These are phyloP conservation scores for Calonectria pseudoturangicola DNA, from an alignment of 2,329 filamentous ascomycete species.

Conservation along the genomic window DNA sequence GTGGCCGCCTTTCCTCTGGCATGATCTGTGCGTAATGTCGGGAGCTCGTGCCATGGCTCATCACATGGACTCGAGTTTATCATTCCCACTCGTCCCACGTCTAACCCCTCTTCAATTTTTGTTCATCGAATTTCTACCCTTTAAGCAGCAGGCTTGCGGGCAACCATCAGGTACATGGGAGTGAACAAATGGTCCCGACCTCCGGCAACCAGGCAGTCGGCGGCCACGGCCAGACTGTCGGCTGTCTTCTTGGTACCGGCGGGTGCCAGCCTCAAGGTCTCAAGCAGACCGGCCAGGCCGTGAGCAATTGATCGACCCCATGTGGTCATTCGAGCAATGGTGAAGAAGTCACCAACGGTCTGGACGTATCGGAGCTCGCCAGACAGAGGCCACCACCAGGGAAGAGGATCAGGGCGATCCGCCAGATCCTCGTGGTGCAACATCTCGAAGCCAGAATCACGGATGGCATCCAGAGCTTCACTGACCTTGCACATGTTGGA, in stretches of 20 bases:
- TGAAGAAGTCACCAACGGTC: constrained; percentile 86
- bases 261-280: constrained; percentile 85
- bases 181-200: constrained; percentile 95
- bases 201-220: constrained; percentile 90
- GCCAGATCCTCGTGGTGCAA: constrained; percentile 91
- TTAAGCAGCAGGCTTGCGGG: constrained; percentile 80
- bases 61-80: constrained; percentile 22
- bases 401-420: constrained; percentile 82
- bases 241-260: constrained; percentile 95
- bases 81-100: constrained; percentile 24
- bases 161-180: constrained; percentile 98
- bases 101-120: constrained; percentile 34
- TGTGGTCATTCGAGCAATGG: constrained; percentile 92
- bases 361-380: constrained; percentile 90
- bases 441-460: constrained; percentile 90
- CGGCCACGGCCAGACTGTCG: constrained; percentile 87
- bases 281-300: constrained; percentile 84
- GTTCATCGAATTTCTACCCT: constrained; percentile 20
- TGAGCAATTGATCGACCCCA: constrained; percentile 85
- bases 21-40: constrained; percentile 44
- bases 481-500: constrained; percentile 95
- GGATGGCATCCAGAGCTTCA: constrained; percentile 88
- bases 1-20: constrained; percentile 47
- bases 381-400: constrained; percentile 96
- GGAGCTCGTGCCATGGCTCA: constrained; percentile 36